Evolutionary conservation across 768 basidiomycete species (phyloP).

Genomic region (Tremella fuciformis): DNA sequence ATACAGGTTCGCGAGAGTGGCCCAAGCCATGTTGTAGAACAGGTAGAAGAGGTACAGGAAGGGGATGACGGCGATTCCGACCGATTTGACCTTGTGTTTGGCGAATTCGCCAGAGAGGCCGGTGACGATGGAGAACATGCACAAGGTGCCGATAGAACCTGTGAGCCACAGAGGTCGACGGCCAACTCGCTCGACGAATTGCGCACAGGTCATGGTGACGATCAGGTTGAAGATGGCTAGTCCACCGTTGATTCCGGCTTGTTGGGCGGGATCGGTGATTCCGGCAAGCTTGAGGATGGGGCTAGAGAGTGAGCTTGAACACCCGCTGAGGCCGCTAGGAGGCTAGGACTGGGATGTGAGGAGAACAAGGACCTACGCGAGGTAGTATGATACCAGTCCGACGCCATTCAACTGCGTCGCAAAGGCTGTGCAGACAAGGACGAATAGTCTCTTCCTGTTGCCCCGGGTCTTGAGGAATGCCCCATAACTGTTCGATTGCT

Average conservation of each 20-base stretch:
- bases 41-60: conserved; percentile 12
- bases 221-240: conserved; percentile 15
- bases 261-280: conserved; percentile 33
- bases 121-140: conserved; percentile 26
- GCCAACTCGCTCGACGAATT: conserved; percentile 37
- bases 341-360: too few species aligned
- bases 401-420: conserved; percentile 37
- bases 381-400: conserved; percentile 31
- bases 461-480: conserved; percentile 31
- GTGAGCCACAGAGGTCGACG: conserved; percentile 28
- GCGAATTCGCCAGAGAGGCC: conserved; percentile 35
- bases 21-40: too few species aligned
- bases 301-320: too few species aligned
- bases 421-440: conserved; percentile 21
- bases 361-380: too few species aligned
- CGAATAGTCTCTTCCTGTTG: conserved; percentile 28
- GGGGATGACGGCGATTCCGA: conserved; percentile 28
- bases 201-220: conserved; percentile 4
- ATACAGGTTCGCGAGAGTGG: too few species aligned
- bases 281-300: conserved; percentile 41
- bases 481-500: conserved; percentile 9
- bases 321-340: too few species aligned
- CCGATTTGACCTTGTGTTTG: conserved; percentile 11
- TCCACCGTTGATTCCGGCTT: conserved; percentile 53
- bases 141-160: conserved; percentile 32